These are phyloP conservation scores for Diplodia sapinea DNA, from an alignment of 2,329 filamentous ascomycete genomes.

Conservation along the genomic window DNA sequence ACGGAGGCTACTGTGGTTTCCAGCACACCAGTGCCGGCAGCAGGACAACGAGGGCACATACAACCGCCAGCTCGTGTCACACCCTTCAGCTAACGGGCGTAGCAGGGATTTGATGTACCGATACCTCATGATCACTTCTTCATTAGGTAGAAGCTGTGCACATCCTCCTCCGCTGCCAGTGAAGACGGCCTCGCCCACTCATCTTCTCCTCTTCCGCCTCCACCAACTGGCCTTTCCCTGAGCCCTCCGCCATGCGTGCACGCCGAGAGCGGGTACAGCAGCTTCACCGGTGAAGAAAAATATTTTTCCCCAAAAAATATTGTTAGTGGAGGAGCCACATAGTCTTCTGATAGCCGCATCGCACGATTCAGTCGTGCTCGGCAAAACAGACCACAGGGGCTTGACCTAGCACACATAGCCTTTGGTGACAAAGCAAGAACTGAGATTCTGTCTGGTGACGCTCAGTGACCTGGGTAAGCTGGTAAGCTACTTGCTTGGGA, in stretches of 20 bases:
- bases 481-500: neutral
- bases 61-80: conserved; percentile 10
- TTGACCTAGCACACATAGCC: neutral
- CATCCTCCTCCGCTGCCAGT: conserved; percentile 1
- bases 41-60: conserved; percentile 9
- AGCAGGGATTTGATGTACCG: conserved; percentile 5
- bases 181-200: conserved; percentile 8
- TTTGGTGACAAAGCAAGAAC: neutral
- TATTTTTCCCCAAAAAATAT: neutral
- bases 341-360: conserved; percentile 8
- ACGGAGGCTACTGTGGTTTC: neutral
- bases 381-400: neutral
- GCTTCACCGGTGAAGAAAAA: conserved; percentile 14
- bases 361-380: conserved; percentile 15
- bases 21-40: conserved; percentile 1
- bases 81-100: neutral
- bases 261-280: neutral
- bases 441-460: neutral
- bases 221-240: neutral
- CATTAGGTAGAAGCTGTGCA: conserved; percentile 7
- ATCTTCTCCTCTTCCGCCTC: neutral
- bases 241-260: neutral
- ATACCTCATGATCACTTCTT: conserved; percentile 26
- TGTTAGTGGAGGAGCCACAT: conserved; percentile 10
- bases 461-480: neutral